Base-by-base conservation (phyloP, 345 rosid species). In the Bruguiera gymnorhiza region DNA sequence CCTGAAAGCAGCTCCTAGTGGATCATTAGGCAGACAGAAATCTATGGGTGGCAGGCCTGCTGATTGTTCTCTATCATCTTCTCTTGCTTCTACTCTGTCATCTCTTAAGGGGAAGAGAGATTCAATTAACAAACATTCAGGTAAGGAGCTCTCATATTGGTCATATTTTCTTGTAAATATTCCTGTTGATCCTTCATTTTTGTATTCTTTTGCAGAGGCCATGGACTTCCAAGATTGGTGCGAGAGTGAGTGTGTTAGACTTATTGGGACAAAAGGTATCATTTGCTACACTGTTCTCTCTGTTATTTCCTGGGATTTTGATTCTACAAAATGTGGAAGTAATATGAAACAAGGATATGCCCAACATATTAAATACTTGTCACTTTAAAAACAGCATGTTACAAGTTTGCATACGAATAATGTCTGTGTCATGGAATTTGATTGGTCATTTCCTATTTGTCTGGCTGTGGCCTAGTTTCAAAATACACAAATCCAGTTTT, bases 211-310 rank as follows among this genome's bases (percentile, higher is more conserved):
- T 68, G 74, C 98, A 95, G 99, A 92, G 87, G 96, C 98, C 43
- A 86, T 77, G 86, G 96, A 81, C 78, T 95, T 95, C 86, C 86
- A 87, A 77, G 92, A 90, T 80, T 95, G 99, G 99, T 95, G 99
- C 66, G 85, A 87, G 76, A 81, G 78, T 56, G 98, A 95, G 81
- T 88, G 98, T 75, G 81, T 67, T 60, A 88, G 98, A 85, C 96
- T 95, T 69, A 74, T 90, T 26, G 99, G 99, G 68, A 79, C 89
- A 34, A 87, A 79, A 85, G 99, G 99, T 92, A 85, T 63, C 30
- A 48, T 68, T 62, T 58, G 31, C 53, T 26, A 10, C 27, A 39
- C 37, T 52, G 34, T 26, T 20, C 60, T 69, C 11, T 23, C 60
- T 10, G 4, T 43, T 43, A 43, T 43, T 43, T 43, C 18, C 19